Evolutionary conservation across 352 stramenopile genomes (phyloP), one percentile per base, ranked within the genome.

Genomic region (Globisporangium heterothallicum): DNA sequence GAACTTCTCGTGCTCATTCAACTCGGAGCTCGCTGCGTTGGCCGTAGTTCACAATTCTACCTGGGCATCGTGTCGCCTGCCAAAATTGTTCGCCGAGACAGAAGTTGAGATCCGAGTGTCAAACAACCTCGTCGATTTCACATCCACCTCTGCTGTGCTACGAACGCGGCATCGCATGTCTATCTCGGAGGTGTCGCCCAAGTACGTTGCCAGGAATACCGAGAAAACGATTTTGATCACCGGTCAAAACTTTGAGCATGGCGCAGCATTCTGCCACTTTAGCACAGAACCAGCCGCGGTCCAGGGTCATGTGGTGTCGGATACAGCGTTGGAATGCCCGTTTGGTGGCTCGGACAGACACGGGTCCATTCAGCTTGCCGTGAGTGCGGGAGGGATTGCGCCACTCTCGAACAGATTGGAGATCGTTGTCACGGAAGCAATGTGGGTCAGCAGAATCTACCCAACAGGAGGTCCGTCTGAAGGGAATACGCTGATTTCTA

Each of bases 141-240:
- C 32, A 5, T 38, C 32, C 12, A 18, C 32, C 12, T 46, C 13
- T 46, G 21, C 18, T 46, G 12, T 46, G 9, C n/a, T 29, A n/a
- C 41, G 25, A 24, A 46, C 18, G 18, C 25, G 41, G 41, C 10
- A 45, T 24, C 2, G 12, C 14, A n/a, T 53, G 16, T 53, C 30
- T 21, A 35, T 50, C 16, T 26, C n/a, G 2, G 44, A 25, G n/a
- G 44, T 50, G 24, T 35, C 44, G 6, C 44, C 44, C n/a, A 50
- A 50, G 4, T 50, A 19, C 24, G 10, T 50, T 10, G 10, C 35
- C 25, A n/a, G 22, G 16, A 50, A 36, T 27, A 27, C 26, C 8
- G 8, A 35, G 14, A 21, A 12, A 41, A 41, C 1, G 4, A 50
- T 50, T 10, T 27, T 18, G 26, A 9, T 50, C 18, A 26, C n/a